These are phyloP conservation scores for Silene uniflora DNA, from an alignment of 148 eudicot species.

Conservation along the genomic window DNA sequence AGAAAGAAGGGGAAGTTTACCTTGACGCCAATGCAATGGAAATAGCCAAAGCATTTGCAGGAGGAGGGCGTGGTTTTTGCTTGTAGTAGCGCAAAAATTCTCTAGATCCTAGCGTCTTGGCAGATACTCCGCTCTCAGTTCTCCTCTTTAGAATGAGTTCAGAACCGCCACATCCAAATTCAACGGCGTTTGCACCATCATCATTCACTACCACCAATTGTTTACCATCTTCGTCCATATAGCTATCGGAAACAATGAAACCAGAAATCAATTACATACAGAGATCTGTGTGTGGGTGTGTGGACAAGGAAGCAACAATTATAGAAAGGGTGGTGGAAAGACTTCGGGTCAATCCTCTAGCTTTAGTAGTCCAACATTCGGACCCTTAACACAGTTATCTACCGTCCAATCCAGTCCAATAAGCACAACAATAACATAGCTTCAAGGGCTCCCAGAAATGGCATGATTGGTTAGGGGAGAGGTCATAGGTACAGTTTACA, in stretches of 20 bases:
- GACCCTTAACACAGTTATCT: neutral
- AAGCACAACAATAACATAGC: neutral
- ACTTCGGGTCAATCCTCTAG: neutral
- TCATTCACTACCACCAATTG: conserved; percentile 60
- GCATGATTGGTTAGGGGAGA: too few relatives aligned
- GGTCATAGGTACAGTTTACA: too few relatives aligned
- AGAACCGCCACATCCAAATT: conserved; percentile 76
- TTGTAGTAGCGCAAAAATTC: conserved; percentile 87
- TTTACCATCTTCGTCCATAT: conserved; percentile 65
- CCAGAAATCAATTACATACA: neutral
- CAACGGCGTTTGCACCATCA: conserved; percentile 43
- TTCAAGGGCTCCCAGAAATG: neutral
- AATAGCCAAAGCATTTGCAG: conserved; percentile 47
- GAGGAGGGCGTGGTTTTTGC: conserved; percentile 85
- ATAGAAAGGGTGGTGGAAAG: neutral
- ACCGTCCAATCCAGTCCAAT: neutral
- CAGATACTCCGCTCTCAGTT: conserved; percentile 40
- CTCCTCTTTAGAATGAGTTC: conserved; percentile 72
- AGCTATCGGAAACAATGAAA: conserved; percentile 37
- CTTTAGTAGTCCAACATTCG: neutral
- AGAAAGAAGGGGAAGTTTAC: conserved; percentile 27
- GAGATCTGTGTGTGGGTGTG: neutral
- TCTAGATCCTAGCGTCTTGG: conserved; percentile 78
- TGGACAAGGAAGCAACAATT: neutral
- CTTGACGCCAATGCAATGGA: conserved; percentile 74